phyloP scores from a whole-genome alignment of 2,329 filamentous ascomycete genomes.

The Bipolaris sorokiniana region DNA sequence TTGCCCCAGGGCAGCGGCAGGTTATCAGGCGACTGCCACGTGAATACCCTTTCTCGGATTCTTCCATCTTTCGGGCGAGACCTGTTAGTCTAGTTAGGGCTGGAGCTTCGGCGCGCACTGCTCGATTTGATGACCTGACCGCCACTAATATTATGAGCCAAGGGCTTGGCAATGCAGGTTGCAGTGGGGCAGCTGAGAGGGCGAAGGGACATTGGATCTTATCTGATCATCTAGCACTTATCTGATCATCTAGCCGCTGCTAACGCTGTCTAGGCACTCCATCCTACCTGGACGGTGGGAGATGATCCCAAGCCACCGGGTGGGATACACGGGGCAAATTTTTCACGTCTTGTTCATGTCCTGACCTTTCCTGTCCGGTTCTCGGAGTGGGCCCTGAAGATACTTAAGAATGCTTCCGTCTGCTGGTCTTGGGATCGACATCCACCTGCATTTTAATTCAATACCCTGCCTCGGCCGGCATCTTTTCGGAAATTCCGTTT shows the following conservation, averaged over 20 bases:
- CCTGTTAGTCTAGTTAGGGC: constrained; percentile 1
- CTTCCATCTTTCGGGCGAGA: constrained; percentile 7
- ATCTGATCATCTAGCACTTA: constrained; percentile 39
- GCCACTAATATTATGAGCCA: constrained; percentile 20
- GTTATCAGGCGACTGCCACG: constrained; percentile 6
- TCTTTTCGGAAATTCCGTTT: constrained; percentile 9
- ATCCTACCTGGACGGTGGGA: constrained; percentile 22
- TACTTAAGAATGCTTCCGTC: constrained; percentile 25
- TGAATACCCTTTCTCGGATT: constrained; percentile 3
- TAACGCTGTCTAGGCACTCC: constrained; percentile 22
- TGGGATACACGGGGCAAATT: constrained; percentile 26
- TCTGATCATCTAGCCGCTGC: constrained; percentile 38
- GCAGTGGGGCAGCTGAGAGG: constrained; percentile 7
- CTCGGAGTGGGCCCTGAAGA: constrained; percentile 25
- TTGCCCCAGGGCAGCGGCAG: no score
- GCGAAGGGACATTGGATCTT: constrained; percentile 31
- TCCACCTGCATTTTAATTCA: constrained; percentile 18
- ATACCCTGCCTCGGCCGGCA: constrained; percentile 20
- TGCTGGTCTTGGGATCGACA: constrained; percentile 18
- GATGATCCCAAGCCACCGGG: constrained; percentile 32
- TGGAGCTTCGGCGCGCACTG: constrained; percentile 16
- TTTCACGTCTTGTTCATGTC: constrained; percentile 21
- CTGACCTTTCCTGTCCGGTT: constrained; percentile 30
- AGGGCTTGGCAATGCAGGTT: constrained; percentile 22
- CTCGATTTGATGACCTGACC: constrained; percentile 20